phyloP scores from a whole-genome alignment of 2,329 filamentous ascomycete genomes.

The Alternaria sp. region DNA sequence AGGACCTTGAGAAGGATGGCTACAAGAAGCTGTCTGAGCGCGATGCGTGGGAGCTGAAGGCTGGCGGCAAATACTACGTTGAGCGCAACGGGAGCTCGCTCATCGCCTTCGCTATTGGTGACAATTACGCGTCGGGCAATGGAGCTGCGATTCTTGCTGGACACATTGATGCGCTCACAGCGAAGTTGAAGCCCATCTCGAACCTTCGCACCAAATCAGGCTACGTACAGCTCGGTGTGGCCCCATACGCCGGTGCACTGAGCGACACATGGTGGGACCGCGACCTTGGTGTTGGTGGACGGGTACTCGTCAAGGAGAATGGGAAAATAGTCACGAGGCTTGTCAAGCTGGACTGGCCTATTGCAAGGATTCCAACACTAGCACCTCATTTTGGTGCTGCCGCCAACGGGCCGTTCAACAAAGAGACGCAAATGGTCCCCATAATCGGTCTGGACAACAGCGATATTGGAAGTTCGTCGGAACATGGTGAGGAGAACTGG shows the following conservation, averaged over 20 bases:
- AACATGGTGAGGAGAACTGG: constrained; percentile 46
- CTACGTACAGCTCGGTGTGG: constrained; percentile 87
- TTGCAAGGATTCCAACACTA: constrained; percentile 88
- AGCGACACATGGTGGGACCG: constrained; percentile 97
- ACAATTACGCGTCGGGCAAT: constrained; percentile 80
- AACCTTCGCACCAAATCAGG: constrained; percentile 83
- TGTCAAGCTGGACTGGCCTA: constrained; percentile 90
- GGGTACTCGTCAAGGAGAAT: constrained; percentile 80
- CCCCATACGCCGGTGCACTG: constrained; percentile 87
- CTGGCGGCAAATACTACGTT: constrained; percentile 87
- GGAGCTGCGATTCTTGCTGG: constrained; percentile 88
- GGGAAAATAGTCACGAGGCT: constrained; percentile 82
- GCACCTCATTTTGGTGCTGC: constrained; percentile 91
- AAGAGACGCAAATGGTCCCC: constrained; percentile 91
- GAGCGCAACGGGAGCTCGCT: constrained; percentile 85
- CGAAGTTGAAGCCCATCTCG: constrained; percentile 88
- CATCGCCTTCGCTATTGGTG: constrained; percentile 84
- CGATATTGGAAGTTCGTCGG: constrained; percentile 51
- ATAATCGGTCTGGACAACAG: constrained; percentile 88
- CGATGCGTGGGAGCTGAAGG: constrained; percentile 79
- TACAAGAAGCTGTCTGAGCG: constrained; percentile 82
- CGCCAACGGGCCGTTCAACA: constrained; percentile 71
- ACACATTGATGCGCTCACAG: constrained; percentile 91
- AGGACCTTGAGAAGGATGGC: constrained; percentile 72
- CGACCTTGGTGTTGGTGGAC: constrained; percentile 87